Evolutionary conservation across 306 rosid genomes (phyloP).

Genomic region (Pterocarpus macrocarpus): DNA sequence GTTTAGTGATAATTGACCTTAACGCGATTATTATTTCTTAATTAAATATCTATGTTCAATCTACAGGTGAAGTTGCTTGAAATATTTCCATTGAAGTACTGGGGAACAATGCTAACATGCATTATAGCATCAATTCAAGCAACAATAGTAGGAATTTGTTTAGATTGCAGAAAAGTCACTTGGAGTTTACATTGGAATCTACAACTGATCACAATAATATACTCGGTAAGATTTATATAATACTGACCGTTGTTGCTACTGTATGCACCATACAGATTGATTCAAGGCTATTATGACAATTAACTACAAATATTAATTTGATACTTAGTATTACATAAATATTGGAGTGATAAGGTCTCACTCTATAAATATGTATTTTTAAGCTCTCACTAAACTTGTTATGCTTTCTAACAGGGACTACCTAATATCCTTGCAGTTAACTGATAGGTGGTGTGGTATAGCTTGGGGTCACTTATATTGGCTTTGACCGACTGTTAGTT

Average conservation of each 20-base stretch:
- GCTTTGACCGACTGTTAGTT: not conserved
- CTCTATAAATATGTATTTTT: too few relatives aligned
- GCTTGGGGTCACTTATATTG: not conserved
- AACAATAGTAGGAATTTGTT: conserved; percentile 51
- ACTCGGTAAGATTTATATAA: conserved; percentile 57
- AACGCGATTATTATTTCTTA: not conserved
- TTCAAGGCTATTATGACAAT: too few relatives aligned
- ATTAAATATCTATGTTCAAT: not conserved
- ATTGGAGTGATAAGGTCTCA: too few relatives aligned
- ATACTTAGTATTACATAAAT: too few relatives aligned
- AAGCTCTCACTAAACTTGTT: not conserved
- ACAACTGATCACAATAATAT: conserved; percentile 66
- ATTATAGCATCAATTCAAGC: conserved; percentile 64
- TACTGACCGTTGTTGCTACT: too few relatives aligned
- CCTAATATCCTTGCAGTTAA: not conserved
- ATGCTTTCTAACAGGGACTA: not conserved
- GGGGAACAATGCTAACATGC: conserved; percentile 67
- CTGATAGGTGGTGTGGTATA: not conserved
- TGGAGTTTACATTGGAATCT: conserved; percentile 74
- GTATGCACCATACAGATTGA: too few relatives aligned
- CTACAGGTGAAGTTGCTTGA: conserved; percentile 61
- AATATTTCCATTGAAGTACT: conserved; percentile 63
- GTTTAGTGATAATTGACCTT: not conserved
- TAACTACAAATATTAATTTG: too few relatives aligned
- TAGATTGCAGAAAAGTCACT: conserved; percentile 50